Evolutionary conservation across 768 basidiomycete genomes (phyloP), one percentile per base, ranked within the genome.

Genomic region (Suillus variegatus): DNA sequence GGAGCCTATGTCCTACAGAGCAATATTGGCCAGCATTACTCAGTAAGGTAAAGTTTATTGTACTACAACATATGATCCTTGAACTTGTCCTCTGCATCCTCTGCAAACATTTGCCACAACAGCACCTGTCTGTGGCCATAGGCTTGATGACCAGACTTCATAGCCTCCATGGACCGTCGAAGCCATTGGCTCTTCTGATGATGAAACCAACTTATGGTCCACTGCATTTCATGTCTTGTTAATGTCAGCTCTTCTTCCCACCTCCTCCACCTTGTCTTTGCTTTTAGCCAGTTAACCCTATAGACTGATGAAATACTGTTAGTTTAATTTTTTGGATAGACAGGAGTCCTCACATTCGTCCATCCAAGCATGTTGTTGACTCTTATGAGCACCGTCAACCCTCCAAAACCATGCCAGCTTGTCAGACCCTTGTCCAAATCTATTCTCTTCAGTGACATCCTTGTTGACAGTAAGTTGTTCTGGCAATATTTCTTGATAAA

Each of bases 211-310:
- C 35, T 20, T 22, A 65, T 22, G 0, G 68, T 65, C 72, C 70
- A 73, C 7, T 60, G 5, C 70, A 73, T 71, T 49, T 71, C 70
- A 65, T 71, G 61, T 58, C 35, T 47, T 9, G 69, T 43, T 35
- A 69, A 36, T 16, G 38, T 52, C 20, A 69, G 9, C 61, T 73
- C 72, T 38, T 73, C 70, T 14, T 61, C 44, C 72, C 72, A 73
- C 62, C 68, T 25, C 14, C 66, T 36, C 13, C 51, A 61, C 46
- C 63, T 66, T 12, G 70, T 70, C 62, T 63, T 69, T 22, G 72
- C 70, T 36, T 65, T 65, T 18, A 65, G 28, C 64, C 64, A 65
- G 25, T 46, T 61, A 13, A 64, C 47, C 13, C 64, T n/a, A n/a
- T 60, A 64, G 28, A 64, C 64, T 64, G 36, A 55, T 4, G 5